Evolutionary conservation across 2,329 filamentous ascomycete species (phyloP).

Genomic region (Diaporthe australafricana): DNA sequence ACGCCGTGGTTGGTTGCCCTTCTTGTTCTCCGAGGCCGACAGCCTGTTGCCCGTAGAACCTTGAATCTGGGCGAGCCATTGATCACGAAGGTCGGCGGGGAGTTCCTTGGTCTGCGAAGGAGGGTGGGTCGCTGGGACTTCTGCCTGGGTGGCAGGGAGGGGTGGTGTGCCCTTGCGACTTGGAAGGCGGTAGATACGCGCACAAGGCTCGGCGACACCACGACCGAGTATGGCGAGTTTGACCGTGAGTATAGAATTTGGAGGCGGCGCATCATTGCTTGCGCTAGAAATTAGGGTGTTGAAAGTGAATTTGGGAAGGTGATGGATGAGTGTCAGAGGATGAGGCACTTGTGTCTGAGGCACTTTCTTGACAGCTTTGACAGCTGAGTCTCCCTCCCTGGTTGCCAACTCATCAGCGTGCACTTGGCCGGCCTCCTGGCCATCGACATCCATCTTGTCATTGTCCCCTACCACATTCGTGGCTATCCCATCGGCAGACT

Average conservation of each 20-base stretch:
- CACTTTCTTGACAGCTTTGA: background rate
- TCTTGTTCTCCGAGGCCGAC: slow-evolving; percentile 40
- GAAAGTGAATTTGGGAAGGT: slow-evolving; percentile 53
- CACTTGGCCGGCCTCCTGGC: slow-evolving; percentile 37
- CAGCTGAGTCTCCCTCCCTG: slow-evolving; percentile 15
- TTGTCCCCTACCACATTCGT: background rate
- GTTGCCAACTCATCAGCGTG: slow-evolving; percentile 30
- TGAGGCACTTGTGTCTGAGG: slow-evolving; percentile 24
- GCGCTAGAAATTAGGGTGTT: slow-evolving; percentile 40
- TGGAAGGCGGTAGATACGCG: slow-evolving; percentile 90
- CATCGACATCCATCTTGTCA: slow-evolving; percentile 40
- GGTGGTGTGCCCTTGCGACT: slow-evolving; percentile 41
- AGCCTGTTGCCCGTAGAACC: slow-evolving; percentile 40
- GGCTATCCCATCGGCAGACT: background rate
- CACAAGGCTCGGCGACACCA: slow-evolving; percentile 77
- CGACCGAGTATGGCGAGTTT: slow-evolving; percentile 75
- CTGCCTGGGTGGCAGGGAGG: slow-evolving; percentile 49
- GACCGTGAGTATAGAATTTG: slow-evolving; percentile 66
- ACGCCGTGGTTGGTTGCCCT: slow-evolving; percentile 43
- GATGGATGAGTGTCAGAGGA: slow-evolving; percentile 46
- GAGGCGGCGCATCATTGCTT: slow-evolving; percentile 46
- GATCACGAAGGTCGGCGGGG: slow-evolving; percentile 65
- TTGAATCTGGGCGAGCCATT: slow-evolving; percentile 71
- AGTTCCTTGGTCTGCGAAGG: slow-evolving; percentile 45
- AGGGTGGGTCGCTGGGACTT: slow-evolving; percentile 60